phyloP scores from a whole-genome alignment of 192 early-diverging fungal species.

The Coemansia sp. region DNA sequence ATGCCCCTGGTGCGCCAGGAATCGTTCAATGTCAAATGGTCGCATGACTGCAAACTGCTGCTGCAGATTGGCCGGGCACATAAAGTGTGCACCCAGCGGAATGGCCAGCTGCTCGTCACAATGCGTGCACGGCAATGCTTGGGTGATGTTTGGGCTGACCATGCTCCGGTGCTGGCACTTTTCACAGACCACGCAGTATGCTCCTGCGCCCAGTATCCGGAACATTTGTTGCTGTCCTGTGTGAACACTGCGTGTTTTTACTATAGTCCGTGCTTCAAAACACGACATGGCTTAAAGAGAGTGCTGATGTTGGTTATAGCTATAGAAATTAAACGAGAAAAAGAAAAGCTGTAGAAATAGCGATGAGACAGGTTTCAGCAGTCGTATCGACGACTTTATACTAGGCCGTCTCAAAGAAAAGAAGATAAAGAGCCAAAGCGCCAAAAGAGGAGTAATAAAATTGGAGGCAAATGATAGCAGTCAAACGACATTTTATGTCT shows the following conservation, averaged over 20 bases:
- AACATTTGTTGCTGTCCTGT: slow-evolving; percentile 17
- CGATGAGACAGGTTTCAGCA: not conserved
- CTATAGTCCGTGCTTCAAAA: slow-evolving; percentile 5
- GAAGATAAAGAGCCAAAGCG: too few relatives aligned
- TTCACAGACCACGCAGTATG: slow-evolving; percentile 32
- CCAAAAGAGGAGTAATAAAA: too few relatives aligned
- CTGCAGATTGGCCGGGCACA: slow-evolving; percentile 36
- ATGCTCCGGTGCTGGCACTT: slow-evolving; percentile 40
- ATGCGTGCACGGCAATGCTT: slow-evolving; percentile 33
- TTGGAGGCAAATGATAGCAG: too few relatives aligned
- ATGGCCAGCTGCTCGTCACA: slow-evolving; percentile 33
- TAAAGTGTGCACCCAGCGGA: slow-evolving; percentile 48
- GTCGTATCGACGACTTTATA: too few relatives aligned
- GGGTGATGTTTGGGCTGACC: slow-evolving; percentile 39
- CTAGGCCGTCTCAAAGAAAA: too few relatives aligned
- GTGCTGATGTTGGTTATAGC: not conserved
- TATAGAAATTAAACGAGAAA: not conserved
- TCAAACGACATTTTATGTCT: too few relatives aligned
- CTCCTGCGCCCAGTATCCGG: slow-evolving; percentile 26
- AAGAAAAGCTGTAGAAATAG: not conserved
- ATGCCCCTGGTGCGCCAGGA: slow-evolving; percentile 33
- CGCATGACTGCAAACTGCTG: slow-evolving; percentile 37
- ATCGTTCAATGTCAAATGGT: slow-evolving; percentile 43
- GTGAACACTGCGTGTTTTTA: slow-evolving; percentile 11
- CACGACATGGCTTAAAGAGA: not conserved